Percentiles rank a stretch among this genome's conserved stretches.
phyloP scores from a whole-genome alignment of 2,329 filamentous ascomycete species.

The Metarhizium robertsii region DNA sequence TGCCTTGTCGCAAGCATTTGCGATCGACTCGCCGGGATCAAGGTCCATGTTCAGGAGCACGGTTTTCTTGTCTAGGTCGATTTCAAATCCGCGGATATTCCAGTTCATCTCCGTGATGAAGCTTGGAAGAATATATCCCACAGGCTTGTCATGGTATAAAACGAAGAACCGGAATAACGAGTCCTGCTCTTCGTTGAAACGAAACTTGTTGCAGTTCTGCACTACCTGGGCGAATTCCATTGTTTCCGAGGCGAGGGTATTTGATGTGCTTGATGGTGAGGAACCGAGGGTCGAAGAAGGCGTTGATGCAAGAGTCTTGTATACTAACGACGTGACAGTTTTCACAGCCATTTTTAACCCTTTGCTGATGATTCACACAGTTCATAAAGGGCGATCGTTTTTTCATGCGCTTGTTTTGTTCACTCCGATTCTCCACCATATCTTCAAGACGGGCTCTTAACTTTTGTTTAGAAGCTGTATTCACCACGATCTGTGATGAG shows the following conservation, averaged over 20 bases:
- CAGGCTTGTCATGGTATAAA: constrained; percentile 10
- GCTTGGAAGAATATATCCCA: constrained; percentile 17
- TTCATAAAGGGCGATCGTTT: background rate
- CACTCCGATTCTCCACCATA: background rate
- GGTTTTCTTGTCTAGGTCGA: constrained; percentile 8
- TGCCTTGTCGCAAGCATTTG: constrained; percentile 1
- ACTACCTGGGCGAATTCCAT: constrained; percentile 13
- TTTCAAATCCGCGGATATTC: constrained; percentile 11
- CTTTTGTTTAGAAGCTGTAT: background rate
- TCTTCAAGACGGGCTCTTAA: background rate
- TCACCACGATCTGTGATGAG: background rate
- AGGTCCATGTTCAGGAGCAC: constrained; percentile 13
- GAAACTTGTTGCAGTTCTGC: constrained; percentile 15
- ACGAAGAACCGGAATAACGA: constrained; percentile 15
- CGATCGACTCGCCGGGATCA: background rate
- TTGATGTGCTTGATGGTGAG: background rate
- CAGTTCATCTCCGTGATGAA: constrained; percentile 13
- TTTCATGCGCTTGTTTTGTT: too few relatives aligned
- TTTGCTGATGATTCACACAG: background rate
- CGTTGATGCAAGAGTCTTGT: background rate
- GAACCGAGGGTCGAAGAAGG: background rate
- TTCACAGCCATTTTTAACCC: background rate
- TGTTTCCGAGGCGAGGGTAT: background rate
- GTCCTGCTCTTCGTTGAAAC: constrained; percentile 10
- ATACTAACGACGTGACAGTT: background rate